Evolutionary conservation across 1,284 basidiomycete genomes (phyloP), one percentile per base, ranked within the genome.

Genomic region (Rhodotorula glutinis): DNA sequence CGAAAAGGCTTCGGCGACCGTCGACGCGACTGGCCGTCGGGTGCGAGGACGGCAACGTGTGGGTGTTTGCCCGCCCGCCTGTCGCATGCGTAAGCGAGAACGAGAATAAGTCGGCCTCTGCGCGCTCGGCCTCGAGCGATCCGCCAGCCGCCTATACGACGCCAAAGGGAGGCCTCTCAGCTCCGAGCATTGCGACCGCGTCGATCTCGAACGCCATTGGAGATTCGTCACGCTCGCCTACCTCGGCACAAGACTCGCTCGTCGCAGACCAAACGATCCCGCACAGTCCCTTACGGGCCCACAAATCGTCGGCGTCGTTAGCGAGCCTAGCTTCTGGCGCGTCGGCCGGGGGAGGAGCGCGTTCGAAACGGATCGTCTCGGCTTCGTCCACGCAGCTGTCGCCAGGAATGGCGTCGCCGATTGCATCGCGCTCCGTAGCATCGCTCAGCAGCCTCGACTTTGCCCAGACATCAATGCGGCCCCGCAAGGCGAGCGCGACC

Each of bases 401-500:
- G 19, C n/a, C 57, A 3, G 30, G 46, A 47, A 51, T 10, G 4
- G 51, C 44, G 13, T 19, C 33, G 29, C 27, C 49, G 13, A 51
- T 27, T 25, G 49, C 16, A 27, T 51, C 49, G 11, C 49, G 16
- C 16, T 51, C 49, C 3, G n/a, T 14, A 9, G 49, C 49, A 13
- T 51, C 43, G 0, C 29, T 57, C 4, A 23, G 27, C n/a, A 59
- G 58, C 49, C 55, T 46, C 47, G 55, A 63, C 29, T 27, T 60
- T n/a, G 33, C 41, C 2, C 51, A 44, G 21, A n/a, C 51, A 10
- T 25, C 56, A 7, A 40, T 47, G 9, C 62, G 69, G 1, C 63
- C 66, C 16, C 59, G 69, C 2, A 73, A 73, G 29, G 71, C 71
- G 14, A 71, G 69, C 60, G 71, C 71, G 1, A 73, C 71, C 3